Conservation (phyloP, 257 asterid genomes). For the Galeopsis tetrahit region DNA sequence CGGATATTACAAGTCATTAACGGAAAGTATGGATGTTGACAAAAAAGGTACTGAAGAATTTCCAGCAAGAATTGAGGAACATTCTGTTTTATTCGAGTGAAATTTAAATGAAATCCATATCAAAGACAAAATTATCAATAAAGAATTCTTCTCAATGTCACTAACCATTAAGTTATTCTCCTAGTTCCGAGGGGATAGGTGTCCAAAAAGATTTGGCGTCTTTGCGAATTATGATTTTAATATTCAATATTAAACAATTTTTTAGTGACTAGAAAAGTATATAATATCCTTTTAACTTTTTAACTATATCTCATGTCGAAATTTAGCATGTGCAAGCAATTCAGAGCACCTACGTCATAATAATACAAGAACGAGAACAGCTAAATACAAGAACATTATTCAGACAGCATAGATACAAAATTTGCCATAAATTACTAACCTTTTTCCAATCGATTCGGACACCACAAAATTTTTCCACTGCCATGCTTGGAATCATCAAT, state of each 20-base stretch:
- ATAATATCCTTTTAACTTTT: conserved; percentile 5
- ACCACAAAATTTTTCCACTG: conserved; percentile 28
- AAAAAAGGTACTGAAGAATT: neutral
- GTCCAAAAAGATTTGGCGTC: neutral
- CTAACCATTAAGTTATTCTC: neutral
- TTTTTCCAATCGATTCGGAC: conserved; percentile 31
- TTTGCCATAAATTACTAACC: conserved; percentile 33
- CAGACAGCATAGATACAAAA: conserved; percentile 9
- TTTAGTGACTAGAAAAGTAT: neutral
- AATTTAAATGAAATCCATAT: conserved; percentile 8
- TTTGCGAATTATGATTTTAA: conserved; percentile 6
- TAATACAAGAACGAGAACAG: conserved; percentile 6
- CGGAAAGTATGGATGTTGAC: conserved; percentile 2
- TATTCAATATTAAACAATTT: neutral
- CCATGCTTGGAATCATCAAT: conserved; percentile 37
- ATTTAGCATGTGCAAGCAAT: conserved; percentile 12
- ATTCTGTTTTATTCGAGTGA: neutral
- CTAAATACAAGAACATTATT: neutral
- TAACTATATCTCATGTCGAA: neutral
- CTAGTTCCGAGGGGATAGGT: neutral
- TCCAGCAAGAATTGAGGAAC: neutral
- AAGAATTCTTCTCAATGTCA: neutral
- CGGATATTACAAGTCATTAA: neutral
- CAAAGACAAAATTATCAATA: neutral
- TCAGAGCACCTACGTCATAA: neutral